These are phyloP conservation scores for Monosporascus sp. DNA, from an alignment of 2,329 filamentous ascomycete genomes.

Conservation along the genomic window DNA sequence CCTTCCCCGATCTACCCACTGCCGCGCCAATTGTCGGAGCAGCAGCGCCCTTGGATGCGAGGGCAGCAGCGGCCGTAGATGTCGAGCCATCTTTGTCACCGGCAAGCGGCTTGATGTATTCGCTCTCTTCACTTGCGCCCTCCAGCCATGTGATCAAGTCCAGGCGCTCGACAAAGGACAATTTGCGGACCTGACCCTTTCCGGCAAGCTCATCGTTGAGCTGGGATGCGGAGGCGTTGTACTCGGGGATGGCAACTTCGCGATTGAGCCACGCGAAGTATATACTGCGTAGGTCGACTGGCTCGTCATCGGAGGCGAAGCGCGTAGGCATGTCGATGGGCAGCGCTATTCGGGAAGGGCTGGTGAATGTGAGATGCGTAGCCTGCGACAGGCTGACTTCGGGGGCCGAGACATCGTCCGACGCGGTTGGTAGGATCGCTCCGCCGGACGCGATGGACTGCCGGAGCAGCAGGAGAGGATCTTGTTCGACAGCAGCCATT, in stretches of 20 bases:
- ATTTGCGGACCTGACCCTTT: constrained; percentile 70
- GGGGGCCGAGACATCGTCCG: constrained; percentile 55
- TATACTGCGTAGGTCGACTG: constrained; percentile 85
- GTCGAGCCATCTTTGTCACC: constrained; percentile 52
- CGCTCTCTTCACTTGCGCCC: constrained; percentile 82
- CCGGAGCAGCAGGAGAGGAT: constrained; percentile 79
- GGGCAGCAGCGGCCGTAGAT: constrained; percentile 33
- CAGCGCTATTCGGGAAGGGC: constrained; percentile 55
- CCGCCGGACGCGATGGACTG: constrained; percentile 69
- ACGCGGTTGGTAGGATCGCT: constrained; percentile 68
- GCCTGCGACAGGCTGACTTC: constrained; percentile 67
- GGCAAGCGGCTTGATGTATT: constrained; percentile 82
- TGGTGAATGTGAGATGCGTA: constrained; percentile 70
- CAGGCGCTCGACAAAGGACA: constrained; percentile 85
- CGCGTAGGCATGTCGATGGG: constrained; percentile 72
- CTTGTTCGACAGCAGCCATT: constrained; percentile 59
- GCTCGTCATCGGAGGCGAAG: constrained; percentile 71
- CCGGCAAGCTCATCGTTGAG: constrained; percentile 73
- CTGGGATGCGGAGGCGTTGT: constrained; percentile 76
- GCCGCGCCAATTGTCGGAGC: constrained; percentile 37
- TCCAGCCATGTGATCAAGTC: constrained; percentile 93
- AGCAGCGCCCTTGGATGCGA: constrained; percentile 32
- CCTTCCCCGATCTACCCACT: constrained; percentile 52
- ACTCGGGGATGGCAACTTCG: constrained; percentile 83
- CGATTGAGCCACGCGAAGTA: constrained; percentile 96